Evolutionary conservation across 1,284 basidiomycete genomes (phyloP).

Genomic region (Bondarzewia mesenterica): DNA sequence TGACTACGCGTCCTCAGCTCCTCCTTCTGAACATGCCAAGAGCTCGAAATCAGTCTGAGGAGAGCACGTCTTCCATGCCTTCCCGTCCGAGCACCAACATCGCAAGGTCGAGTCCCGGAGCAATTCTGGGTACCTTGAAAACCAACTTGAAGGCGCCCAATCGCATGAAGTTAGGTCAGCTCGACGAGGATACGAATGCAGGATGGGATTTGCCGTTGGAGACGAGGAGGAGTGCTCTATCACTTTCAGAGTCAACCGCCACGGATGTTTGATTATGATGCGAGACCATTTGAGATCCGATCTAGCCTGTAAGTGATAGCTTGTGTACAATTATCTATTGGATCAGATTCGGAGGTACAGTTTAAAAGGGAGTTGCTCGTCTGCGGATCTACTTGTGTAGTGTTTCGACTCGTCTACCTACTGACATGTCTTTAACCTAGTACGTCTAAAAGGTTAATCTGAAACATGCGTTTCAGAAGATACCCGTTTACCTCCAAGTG

Average conservation of each 20-base stretch:
- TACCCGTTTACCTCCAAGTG: too few species aligned
- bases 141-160: background rate
- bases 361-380: too few species aligned
- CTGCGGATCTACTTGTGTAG: too few species aligned
- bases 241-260: background rate
- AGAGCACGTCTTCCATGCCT: background rate
- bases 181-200: background rate
- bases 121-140: background rate
- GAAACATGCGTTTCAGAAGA: too few species aligned
- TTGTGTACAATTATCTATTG: too few species aligned
- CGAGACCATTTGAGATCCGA: too few species aligned
- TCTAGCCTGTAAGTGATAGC: too few species aligned
- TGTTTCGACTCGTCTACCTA: too few species aligned
- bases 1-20: constrained; percentile 30
- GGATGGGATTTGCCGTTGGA: background rate
- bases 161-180: background rate
- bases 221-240: background rate
- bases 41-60: background rate
- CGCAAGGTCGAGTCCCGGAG: background rate
- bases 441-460: too few species aligned
- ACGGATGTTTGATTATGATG: background rate
- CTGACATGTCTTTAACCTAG: too few species aligned
- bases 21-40: constrained; percentile 9
- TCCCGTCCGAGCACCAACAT: background rate
- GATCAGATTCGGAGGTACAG: too few species aligned